Evolutionary conservation across 2,329 filamentous ascomycete species (phyloP).

Genomic region (Sphaceloma murrayae): DNA sequence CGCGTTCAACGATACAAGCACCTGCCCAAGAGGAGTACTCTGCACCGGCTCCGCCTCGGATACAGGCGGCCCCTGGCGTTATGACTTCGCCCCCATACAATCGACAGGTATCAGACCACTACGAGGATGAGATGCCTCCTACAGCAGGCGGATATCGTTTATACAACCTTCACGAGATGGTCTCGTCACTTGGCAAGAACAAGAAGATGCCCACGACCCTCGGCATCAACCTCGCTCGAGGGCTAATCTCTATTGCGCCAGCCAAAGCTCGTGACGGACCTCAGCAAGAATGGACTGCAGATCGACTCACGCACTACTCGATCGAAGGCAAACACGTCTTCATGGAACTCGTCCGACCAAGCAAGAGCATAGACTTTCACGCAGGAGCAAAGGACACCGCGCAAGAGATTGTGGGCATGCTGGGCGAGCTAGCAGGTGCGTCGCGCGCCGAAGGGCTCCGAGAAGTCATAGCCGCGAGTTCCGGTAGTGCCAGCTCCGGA

Average conservation of each 20-base stretch:
- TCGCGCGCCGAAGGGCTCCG: slow-evolving; percentile 71
- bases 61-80: slow-evolving; percentile 34
- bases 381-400: slow-evolving; percentile 96
- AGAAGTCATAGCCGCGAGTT: slow-evolving; percentile 75
- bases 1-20: slow-evolving; percentile 46
- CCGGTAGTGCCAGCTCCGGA: slow-evolving; percentile 45
- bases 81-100: slow-evolving; percentile 49
- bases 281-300: slow-evolving; percentile 84
- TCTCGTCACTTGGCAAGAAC: slow-evolving; percentile 90
- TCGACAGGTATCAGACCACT: slow-evolving; percentile 34
- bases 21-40: slow-evolving; percentile 35
- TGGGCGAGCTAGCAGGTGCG: slow-evolving; percentile 83
- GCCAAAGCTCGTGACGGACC: slow-evolving; percentile 75
- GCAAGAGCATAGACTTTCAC: slow-evolving; percentile 93
- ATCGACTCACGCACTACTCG: slow-evolving; percentile 94
- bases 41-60: slow-evolving; percentile 28
- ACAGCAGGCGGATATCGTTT: slow-evolving; percentile 74
- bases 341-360: slow-evolving; percentile 80
- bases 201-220: slow-evolving; percentile 98
- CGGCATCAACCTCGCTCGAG: slow-evolving; percentile 83
- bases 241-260: slow-evolving; percentile 81
- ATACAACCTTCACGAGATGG: slow-evolving; percentile 96
- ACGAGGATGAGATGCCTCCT: slow-evolving; percentile 38
- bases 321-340: slow-evolving; percentile 98
- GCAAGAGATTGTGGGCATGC: slow-evolving; percentile 76